These are phyloP conservation scores for Bipolaris victoriae DNA, from an alignment of 2,329 filamentous ascomycete genomes.

Conservation along the genomic window DNA sequence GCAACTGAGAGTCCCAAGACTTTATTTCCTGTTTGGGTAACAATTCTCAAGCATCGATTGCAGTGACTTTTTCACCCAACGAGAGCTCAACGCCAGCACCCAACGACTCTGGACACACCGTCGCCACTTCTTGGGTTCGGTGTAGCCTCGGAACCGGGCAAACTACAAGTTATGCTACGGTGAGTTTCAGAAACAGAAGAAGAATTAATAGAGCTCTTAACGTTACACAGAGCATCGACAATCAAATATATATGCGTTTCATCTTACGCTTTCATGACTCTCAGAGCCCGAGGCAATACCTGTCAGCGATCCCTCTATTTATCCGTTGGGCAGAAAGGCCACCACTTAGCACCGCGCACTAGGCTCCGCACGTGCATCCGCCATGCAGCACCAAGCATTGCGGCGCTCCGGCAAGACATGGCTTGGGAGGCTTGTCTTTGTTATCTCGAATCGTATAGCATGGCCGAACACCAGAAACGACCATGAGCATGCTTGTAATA, in stretches of 20 bases:
- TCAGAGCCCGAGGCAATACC: not conserved
- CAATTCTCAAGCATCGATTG: conserved; percentile 2
- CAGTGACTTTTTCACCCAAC: conserved; percentile 4
- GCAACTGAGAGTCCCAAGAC: not conserved
- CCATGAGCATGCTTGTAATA: not conserved
- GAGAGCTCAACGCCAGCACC: not conserved
- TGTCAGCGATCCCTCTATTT: conserved; percentile 1
- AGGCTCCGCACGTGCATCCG: conserved; percentile 6
- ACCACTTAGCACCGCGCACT: conserved; percentile 9
- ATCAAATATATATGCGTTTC: not conserved
- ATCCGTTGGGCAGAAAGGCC: conserved; percentile 13
- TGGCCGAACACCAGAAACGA: not conserved
- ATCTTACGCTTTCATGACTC: not conserved
- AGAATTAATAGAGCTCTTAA: not conserved
- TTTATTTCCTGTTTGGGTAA: conserved; percentile 6
- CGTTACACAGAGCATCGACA: not conserved
- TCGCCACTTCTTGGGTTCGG: not conserved
- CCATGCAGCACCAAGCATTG: conserved; percentile 14
- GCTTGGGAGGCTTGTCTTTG: conserved; percentile 11
- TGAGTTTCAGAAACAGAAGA: not conserved
- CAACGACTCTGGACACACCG: not conserved
- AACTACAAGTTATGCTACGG: not conserved
- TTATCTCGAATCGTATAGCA: conserved; percentile 1
- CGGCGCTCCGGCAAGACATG: conserved; percentile 5
- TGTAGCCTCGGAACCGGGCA: not conserved